A percentile compares a stretch with the other conserved stretches of the same genome.
Evolutionary conservation across 2,329 filamentous ascomycete genomes (phyloP).

Genomic region (Aspergillus fischeri): DNA sequence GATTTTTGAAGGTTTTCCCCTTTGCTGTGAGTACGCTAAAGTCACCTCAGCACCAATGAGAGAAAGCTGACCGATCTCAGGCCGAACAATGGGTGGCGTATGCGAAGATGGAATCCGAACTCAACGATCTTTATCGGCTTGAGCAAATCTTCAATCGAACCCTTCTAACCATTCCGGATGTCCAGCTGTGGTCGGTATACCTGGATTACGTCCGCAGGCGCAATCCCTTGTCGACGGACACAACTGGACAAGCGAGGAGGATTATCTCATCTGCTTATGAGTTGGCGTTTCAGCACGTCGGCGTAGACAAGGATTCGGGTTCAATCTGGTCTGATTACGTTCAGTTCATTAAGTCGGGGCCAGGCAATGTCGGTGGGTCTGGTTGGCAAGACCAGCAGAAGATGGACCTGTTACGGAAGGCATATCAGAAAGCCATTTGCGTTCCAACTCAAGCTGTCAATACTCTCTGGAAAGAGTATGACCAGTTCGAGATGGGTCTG

Average conservation of each 20-base stretch:
- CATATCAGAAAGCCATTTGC: constrained; percentile 84
- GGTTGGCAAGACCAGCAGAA: constrained; percentile 98
- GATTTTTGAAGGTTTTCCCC: constrained; percentile 84
- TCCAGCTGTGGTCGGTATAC: constrained; percentile 88
- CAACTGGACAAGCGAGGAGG: constrained; percentile 68
- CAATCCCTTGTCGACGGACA: constrained; percentile 80
- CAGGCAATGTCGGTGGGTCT: constrained; percentile 77
- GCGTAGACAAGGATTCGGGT: constrained; percentile 85
- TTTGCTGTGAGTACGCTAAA: constrained; percentile 67
- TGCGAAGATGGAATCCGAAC: constrained; percentile 81
- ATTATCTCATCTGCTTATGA: constrained; percentile 86
- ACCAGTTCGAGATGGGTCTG: constrained; percentile 87
- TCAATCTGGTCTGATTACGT: constrained; percentile 93
- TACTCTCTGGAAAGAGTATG: constrained; percentile 93
- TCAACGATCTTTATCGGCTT: constrained; percentile 75
- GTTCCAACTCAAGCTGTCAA: constrained; percentile 82
- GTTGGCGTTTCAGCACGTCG: constrained; percentile 83
- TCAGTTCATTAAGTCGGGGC: constrained; percentile 83
- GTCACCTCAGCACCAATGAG: neutral
- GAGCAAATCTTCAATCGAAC: constrained; percentile 81
- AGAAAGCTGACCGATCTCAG: constrained; percentile 49
- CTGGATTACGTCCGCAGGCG: constrained; percentile 90
- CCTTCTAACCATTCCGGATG: constrained; percentile 72
- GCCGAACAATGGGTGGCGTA: constrained; percentile 89
- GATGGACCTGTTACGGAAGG: constrained; percentile 88